Evolutionary conservation across 768 basidiomycete genomes (phyloP), one percentile per base, ranked within the genome.

Genomic region (Panellus pusillus): DNA sequence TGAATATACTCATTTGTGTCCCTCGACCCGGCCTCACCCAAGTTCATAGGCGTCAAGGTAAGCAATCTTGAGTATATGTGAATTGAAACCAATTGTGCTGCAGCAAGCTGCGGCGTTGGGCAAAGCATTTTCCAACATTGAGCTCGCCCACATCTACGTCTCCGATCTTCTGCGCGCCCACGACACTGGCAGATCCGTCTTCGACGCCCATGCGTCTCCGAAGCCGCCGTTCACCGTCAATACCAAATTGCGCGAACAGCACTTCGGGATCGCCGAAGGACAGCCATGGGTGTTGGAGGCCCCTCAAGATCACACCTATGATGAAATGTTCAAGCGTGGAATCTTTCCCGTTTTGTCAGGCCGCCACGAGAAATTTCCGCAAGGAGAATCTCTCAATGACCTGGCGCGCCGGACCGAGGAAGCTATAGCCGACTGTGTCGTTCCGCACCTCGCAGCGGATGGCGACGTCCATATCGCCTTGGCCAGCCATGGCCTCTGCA

Each of bases 401-500:
- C 66, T 91, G 9, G 80, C 76, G 0, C 58, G 40, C 3, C 76
- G 90, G 13, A 82, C 84, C 1, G 75, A 78, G 24, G 64, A 69
- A 44, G 82, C 76, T 0, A 66, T 90, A 9, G 65, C 66, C 29
- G 75, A 82, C 28, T 74, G 81, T 44, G 73, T 91, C 2, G 64
- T 90, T 56, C 79, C 82, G 1, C 80, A 88, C 61, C 65, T 91
- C 32, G 48, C 65, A 66, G 17, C 71, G 67, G 27, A 65, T 54
- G 47, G 63, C 35, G 78, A 74, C 15, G 63, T 76, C 7, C 86
- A 89, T 58, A 66, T 91, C 32, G 88, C 82, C 2, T 58, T 91
- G 31, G 83, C 87, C 44, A 87, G 89, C 63, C 90, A 91, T 66
- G 88, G 90, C 1, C 60, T 89, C 50, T 89, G 82, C 62, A 88